A percentile compares a stretch with the other conserved stretches of the same genome.
phyloP scores from a whole-genome alignment of 352 stramenopile species.

The Globisporangium paddicum region DNA sequence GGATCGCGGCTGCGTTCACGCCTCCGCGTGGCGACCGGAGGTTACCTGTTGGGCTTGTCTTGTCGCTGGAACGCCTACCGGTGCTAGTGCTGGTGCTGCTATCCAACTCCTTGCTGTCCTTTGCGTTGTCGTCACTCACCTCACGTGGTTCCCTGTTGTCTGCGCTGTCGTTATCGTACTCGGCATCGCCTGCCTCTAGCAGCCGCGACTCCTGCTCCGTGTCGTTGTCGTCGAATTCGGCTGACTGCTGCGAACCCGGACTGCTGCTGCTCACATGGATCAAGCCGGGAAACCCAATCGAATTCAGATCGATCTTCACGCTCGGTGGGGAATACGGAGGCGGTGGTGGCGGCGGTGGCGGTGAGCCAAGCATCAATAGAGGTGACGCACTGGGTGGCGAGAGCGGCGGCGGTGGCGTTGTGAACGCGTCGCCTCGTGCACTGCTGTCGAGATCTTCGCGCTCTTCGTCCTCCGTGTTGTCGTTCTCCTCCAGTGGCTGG shows the following conservation, averaged over 20 bases:
- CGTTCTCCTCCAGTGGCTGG: conserved; percentile 50
- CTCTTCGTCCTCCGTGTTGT: conserved; percentile 33
- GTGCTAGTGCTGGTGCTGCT: neutral
- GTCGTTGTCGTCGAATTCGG: neutral
- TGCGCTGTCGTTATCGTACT: conserved; percentile 15
- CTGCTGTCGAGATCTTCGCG: conserved; percentile 34
- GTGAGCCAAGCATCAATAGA: conserved; percentile 7
- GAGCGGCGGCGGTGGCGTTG: conserved; percentile 41
- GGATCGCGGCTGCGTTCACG: conserved; percentile 12
- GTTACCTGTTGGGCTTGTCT: neutral
- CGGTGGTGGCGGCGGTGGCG: conserved; percentile 29
- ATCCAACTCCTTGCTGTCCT: neutral
- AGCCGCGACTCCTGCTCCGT: conserved; percentile 14
- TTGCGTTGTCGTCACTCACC: conserved; percentile 1
- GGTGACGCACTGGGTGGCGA: conserved; percentile 32
- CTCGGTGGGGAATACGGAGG: conserved; percentile 54
- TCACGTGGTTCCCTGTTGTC: neutral
- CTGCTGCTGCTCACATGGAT: neutral
- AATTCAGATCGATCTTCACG: conserved; percentile 31
- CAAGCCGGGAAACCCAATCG: conserved; percentile 20
- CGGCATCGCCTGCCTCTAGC: conserved; percentile 12
- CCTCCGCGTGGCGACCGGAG: conserved; percentile 7
- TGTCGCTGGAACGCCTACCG: neutral
- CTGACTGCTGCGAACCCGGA: conserved; percentile 1
- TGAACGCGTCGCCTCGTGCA: conserved; percentile 21